A percentile compares a stretch with the other conserved stretches of the same genome.
Evolutionary conservation across 2,329 filamentous ascomycete species (phyloP).

Genomic region (Botrytis pseudocinerea): DNA sequence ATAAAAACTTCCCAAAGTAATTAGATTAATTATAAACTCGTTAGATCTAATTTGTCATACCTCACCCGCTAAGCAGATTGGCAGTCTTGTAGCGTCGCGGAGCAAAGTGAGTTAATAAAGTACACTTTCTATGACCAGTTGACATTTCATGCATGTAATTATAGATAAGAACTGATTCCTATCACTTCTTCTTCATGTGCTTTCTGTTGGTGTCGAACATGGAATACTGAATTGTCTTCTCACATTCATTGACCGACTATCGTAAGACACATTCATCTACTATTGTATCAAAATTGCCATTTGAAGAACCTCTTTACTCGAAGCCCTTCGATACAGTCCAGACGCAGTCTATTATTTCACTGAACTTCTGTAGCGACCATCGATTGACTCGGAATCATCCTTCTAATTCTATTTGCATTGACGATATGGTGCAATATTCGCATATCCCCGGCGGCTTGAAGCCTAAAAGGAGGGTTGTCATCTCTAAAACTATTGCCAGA

Average conservation of each 20-base stretch:
- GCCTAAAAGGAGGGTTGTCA: background rate
- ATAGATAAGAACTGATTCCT: background rate
- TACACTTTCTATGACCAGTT: background rate
- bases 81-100: background rate
- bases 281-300: background rate
- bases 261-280: background rate
- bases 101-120: background rate
- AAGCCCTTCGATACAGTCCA: background rate
- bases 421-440: constrained; percentile 4
- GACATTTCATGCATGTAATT: background rate
- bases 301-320: background rate
- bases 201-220: background rate
- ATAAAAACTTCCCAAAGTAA: background rate
- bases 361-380: background rate
- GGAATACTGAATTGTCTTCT: background rate
- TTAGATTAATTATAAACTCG: background rate
- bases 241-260: background rate
- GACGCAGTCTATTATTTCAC: background rate
- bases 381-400: background rate
- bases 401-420: background rate
- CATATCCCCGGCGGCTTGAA: background rate
- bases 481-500: background rate
- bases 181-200: background rate
- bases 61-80: background rate
- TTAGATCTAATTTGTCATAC: background rate